Percentiles rank a stretch among this genome's conserved stretches.
phyloP scores from a whole-genome alignment of 73 alveolate species.

The Paramecium caudatum region DNA sequence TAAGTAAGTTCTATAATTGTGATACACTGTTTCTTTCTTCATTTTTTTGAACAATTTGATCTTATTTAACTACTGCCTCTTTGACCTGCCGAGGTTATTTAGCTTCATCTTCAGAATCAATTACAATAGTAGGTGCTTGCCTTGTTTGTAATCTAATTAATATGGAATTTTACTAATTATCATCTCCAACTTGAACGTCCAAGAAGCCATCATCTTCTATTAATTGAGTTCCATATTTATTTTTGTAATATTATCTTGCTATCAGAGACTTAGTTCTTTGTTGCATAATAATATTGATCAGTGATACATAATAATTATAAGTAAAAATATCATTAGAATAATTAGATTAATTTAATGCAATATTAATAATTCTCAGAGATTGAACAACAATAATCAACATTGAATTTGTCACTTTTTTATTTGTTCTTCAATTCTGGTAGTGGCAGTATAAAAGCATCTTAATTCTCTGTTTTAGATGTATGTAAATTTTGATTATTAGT shows the following conservation, averaged over 20 bases:
- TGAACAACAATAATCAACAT: background rate
- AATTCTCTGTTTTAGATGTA: conserved; percentile 26
- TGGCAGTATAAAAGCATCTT: conserved; percentile 41
- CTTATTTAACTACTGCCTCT: conserved; percentile 6
- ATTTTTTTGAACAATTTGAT: background rate
- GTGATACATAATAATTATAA: too few species aligned
- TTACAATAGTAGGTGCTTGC: background rate
- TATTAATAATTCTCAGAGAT: background rate
- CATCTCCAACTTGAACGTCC: conserved; percentile 27
- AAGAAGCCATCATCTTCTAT: conserved; percentile 7
- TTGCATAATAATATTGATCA: background rate
- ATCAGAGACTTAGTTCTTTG: background rate
- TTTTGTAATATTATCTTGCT: conserved; percentile 35
- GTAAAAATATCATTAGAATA: conserved; percentile 7
- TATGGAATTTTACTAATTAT: background rate
- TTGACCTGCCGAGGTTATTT: background rate
- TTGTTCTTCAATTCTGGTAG: conserved; percentile 62
- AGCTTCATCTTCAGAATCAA: conserved; percentile 8
- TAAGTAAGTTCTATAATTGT: background rate
- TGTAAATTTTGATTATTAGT: background rate
- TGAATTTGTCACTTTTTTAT: conserved; percentile 20
- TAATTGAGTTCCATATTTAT: conserved; percentile 17
- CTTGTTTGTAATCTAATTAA: conserved; percentile 21
- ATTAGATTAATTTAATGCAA: background rate
- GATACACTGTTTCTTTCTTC: conserved; percentile 23